A percentile compares a stretch with the other conserved stretches of the same genome.
Conservation (phyloP, 495 filamentous ascomycete species). For the Pyronema domesticum region DNA sequence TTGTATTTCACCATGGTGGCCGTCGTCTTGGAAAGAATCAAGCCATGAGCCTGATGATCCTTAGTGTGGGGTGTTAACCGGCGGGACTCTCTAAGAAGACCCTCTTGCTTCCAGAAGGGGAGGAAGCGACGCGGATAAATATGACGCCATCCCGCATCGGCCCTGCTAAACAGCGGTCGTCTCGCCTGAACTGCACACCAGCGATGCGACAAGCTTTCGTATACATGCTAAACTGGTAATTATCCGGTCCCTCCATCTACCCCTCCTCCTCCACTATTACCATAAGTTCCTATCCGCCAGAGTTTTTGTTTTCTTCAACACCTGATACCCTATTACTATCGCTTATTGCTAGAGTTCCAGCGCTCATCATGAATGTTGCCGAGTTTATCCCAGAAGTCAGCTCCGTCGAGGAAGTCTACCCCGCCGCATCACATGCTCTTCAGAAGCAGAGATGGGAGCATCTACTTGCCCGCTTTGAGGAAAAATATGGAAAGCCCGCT, state of each 20-base stretch:
- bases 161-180: not conserved
- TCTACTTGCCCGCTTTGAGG: conserved; percentile 53
- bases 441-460: conserved; percentile 52
- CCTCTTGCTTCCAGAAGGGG: too few relatives aligned
- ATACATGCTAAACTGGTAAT: not conserved
- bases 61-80: too few relatives aligned
- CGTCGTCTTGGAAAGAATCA: not conserved
- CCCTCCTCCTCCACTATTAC: not conserved
- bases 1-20: not conserved
- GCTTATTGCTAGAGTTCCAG: too few relatives aligned
- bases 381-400: conserved; percentile 38
- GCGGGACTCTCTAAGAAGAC: too few relatives aligned
- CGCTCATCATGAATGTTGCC: conserved; percentile 34
- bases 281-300: not conserved
- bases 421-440: conserved; percentile 36
- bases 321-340: too few relatives aligned
- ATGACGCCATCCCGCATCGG: not conserved
- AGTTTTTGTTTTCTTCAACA: not conserved
- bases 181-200: not conserved
- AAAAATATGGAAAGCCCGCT: conserved; percentile 49
- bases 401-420: conserved; percentile 51
- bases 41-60: not conserved
- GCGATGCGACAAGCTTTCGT: not conserved
- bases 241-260: not conserved
- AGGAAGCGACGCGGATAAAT: not conserved